These are phyloP conservation scores for Metschnikowia baotianmanensis DNA, from an alignment of 805 yeast species.

Conservation along the genomic window DNA sequence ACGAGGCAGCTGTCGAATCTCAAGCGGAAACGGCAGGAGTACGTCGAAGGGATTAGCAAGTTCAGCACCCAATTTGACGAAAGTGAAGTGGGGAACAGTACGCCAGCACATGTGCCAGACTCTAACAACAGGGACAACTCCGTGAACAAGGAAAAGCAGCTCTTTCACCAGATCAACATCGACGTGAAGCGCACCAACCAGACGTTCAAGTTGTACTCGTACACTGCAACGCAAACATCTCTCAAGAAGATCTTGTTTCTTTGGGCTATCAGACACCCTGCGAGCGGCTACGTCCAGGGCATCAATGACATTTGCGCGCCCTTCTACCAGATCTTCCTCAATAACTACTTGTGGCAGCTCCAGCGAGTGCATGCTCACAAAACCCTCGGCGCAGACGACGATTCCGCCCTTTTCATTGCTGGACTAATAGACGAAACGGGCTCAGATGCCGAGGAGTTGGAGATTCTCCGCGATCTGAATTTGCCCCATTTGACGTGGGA, in stretches of 20 bases:
- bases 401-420: constrained; percentile 31
- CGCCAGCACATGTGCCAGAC: constrained; percentile 7
- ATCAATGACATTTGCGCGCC: constrained; percentile 94
- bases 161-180: constrained; percentile 95
- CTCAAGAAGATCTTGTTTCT: constrained; percentile 78
- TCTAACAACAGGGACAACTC: constrained; percentile 35
- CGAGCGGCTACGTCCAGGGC: constrained; percentile 97
- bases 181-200: constrained; percentile 96
- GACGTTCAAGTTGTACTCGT: constrained; percentile 67
- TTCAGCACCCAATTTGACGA: constrained; percentile 44
- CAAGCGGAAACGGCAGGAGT: constrained; percentile 81
- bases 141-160: constrained; percentile 53
- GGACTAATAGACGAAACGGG: constrained; percentile 32
- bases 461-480: constrained; percentile 25
- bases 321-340: constrained; percentile 80
- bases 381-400: constrained; percentile 21
- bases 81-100: neutral
- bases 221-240: constrained; percentile 68
- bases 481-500: constrained; percentile 41
- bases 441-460: constrained; percentile 22
- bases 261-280: constrained; percentile 97
- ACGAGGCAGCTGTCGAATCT: constrained; percentile 69
- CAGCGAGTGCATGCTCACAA: constrained; percentile 23
- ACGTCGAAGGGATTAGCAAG: constrained; percentile 68
- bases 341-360: constrained; percentile 55